phyloP scores from a whole-genome alignment of 306 rosid species.

The Amphicarpaea edgeworthii region DNA sequence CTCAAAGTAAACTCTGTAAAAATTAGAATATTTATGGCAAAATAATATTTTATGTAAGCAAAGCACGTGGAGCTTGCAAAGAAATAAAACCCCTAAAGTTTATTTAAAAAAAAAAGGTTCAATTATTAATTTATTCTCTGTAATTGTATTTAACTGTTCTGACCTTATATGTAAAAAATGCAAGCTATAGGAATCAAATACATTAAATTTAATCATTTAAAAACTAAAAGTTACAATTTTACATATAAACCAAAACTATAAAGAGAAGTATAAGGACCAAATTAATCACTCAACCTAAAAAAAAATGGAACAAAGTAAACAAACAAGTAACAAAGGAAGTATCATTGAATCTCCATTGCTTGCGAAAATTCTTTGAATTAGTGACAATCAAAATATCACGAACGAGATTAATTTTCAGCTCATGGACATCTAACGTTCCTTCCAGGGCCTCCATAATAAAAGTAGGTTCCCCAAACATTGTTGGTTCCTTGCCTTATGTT shows the following conservation, averaged over 20 bases:
- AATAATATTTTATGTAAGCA: neutral
- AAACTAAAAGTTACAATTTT: neutral
- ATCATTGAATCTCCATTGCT: neutral
- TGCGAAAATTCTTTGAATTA: too few relatives aligned
- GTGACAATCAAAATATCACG: too few relatives aligned
- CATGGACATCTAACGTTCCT: constrained; percentile 92
- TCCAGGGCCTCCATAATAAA: constrained; percentile 99
- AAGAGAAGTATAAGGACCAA: neutral
- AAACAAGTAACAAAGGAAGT: constrained; percentile 7
- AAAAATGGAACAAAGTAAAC: neutral
- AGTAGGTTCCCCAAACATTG: constrained; percentile 91
- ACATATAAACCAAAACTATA: neutral
- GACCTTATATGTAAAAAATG: too few relatives aligned
- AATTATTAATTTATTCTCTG: too few relatives aligned
- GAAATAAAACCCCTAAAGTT: neutral
- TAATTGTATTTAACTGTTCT: too few relatives aligned
- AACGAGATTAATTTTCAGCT: too few relatives aligned
- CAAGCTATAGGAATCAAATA: too few relatives aligned
- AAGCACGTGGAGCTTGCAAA: constrained; percentile 43
- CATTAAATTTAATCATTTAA: neutral
- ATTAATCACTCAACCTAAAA: neutral
- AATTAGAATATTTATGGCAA: neutral
- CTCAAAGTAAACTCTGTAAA: neutral
- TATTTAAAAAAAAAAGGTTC: too few relatives aligned
- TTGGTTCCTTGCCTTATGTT: constrained; percentile 78